Percentiles rank a stretch among this genome's conserved stretches.
Conservation (phyloP, 345 rosid genomes). For the Eucalyptus camaldulensis region DNA sequence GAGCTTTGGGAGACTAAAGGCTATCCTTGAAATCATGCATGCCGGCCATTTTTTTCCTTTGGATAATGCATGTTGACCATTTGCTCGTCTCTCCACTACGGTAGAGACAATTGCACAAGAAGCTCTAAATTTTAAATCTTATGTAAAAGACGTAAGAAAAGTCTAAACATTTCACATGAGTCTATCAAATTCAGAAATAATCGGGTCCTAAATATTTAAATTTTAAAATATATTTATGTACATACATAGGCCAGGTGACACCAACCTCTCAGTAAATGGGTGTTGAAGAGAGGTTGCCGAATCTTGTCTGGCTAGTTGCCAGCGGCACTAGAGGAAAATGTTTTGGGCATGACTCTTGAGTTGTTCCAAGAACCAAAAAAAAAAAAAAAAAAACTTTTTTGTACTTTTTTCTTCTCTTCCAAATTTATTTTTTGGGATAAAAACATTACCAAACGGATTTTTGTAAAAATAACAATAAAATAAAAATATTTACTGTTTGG, state of each 20-base stretch:
- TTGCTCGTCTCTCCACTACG: not conserved
- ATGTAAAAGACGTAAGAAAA: not conserved
- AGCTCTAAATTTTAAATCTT: not conserved
- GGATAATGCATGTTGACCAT: not conserved
- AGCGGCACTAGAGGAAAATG: rapidly evolving
- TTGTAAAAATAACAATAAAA: too few relatives aligned
- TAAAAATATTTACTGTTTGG: too few relatives aligned
- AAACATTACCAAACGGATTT: rapidly evolving
- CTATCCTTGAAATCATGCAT: not conserved
- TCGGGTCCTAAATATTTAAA: not conserved
- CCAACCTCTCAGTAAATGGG: rapidly evolving
- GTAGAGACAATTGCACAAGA: not conserved
- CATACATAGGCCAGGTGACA: too few relatives aligned
- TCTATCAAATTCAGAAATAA: not conserved
- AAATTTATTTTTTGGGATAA: rapidly evolving
- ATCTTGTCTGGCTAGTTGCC: rapidly evolving
- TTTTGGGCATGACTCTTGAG: too few relatives aligned
- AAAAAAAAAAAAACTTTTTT: too few relatives aligned
- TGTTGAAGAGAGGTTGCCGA: rapidly evolving
- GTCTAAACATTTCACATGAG: not conserved
- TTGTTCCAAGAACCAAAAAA: too few relatives aligned
- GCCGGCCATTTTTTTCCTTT: not conserved
- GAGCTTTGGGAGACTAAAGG: not conserved
- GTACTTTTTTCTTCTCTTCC: too few relatives aligned
- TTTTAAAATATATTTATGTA: too few relatives aligned